Percentiles rank a stretch among this genome's conserved stretches.
Evolutionary conservation across 192 early-diverging fungal genomes (phyloP).

Genomic region (Coemansia sp.): DNA sequence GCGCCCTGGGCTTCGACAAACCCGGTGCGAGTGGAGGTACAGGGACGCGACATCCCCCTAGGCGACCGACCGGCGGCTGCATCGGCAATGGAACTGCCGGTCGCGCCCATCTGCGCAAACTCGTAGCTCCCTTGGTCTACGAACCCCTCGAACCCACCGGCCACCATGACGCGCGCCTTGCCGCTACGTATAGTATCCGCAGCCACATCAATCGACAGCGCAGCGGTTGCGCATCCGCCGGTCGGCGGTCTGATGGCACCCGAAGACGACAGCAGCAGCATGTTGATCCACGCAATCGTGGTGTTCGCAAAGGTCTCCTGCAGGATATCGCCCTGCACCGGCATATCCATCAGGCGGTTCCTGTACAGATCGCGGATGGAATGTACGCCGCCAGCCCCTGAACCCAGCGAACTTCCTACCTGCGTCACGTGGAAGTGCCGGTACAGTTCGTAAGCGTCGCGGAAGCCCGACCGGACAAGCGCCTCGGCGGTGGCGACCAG

Average conservation of each 20-base stretch:
- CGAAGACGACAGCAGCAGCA: slow-evolving; percentile 88
- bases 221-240: slow-evolving; percentile 91
- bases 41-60: slow-evolving; percentile 87
- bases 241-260: slow-evolving; percentile 81
- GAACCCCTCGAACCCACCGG: slow-evolving; percentile 93
- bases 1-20: slow-evolving; percentile 97
- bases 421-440: slow-evolving; percentile 92
- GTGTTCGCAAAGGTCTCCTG: slow-evolving; percentile 82
- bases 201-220: slow-evolving; percentile 88
- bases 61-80: slow-evolving; percentile 80
- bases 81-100: slow-evolving; percentile 80
- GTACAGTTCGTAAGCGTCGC: slow-evolving; percentile 98
- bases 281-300: slow-evolving; percentile 89
- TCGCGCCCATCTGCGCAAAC: slow-evolving; percentile 99
- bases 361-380: slow-evolving; percentile 78
- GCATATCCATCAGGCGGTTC: slow-evolving; percentile 76
- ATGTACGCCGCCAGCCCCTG: slow-evolving; percentile 86
- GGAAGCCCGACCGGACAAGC: slow-evolving; percentile 84
- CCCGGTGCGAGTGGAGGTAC: slow-evolving; percentile 80
- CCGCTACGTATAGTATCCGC: slow-evolving; percentile 86
- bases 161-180: slow-evolving; percentile 91
- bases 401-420: slow-evolving; percentile 87
- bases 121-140: slow-evolving; percentile 92
- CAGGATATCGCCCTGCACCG: slow-evolving; percentile 87
- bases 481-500: slow-evolving; percentile 91